Conservation (phyloP, 2,329 filamentous ascomycete species). For the Xylaria sp. region DNA sequence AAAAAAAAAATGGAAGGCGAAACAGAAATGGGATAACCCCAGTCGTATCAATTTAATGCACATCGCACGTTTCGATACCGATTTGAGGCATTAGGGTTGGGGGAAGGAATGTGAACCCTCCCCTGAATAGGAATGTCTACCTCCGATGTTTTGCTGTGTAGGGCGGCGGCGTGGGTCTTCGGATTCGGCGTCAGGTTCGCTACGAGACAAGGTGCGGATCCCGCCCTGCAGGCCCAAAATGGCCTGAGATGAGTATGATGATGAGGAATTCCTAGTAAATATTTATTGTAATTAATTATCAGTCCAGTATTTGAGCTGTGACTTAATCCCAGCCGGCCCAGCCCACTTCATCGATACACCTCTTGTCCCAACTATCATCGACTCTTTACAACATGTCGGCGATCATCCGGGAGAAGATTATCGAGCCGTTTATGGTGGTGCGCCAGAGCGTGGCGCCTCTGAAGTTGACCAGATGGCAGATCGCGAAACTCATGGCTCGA, state of each 20-base stretch:
- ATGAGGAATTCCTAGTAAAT: neutral
- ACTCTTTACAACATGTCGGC: constrained; percentile 11
- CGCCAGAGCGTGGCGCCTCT: constrained; percentile 23
- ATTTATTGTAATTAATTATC: neutral
- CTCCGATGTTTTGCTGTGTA: constrained; percentile 1
- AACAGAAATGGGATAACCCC: neutral
- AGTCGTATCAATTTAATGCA: neutral
- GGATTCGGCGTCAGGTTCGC: constrained; percentile 2
- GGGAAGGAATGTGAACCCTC: neutral
- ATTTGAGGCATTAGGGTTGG: neutral
- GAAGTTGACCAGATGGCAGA: constrained; percentile 23
- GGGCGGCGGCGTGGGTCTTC: constrained; percentile 4
- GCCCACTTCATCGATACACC: neutral
- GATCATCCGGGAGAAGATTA: constrained; percentile 20
- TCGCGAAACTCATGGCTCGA: constrained; percentile 15
- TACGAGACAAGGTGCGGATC: neutral
- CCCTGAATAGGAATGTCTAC: neutral
- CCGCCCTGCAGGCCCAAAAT: neutral
- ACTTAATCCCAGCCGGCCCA: neutral
- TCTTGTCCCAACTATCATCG: neutral
- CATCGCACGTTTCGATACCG: neutral
- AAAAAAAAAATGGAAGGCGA: neutral
- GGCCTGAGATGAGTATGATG: neutral
- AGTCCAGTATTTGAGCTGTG: neutral
- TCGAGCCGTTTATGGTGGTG: constrained; percentile 22